phyloP scores from a whole-genome alignment of 176 grass and related monocot species.

The Sorghum bicolor region Sorghum_bicolor_NCBIv3 NC_012878.2:50018001-50018500 shows the following conservation, averaged over 20 bases:
- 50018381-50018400: conserved; percentile 13
- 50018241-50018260: background rate
- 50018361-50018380: background rate
- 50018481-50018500: conserved; percentile 89
- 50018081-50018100: background rate
- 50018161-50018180: background rate
- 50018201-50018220: background rate
- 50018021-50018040: no score
- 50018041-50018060: no score
- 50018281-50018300: background rate
- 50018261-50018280: background rate
- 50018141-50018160: background rate
- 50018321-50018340: background rate
- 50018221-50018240: background rate
- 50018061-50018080: no score
- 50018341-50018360: conserved; percentile 19
- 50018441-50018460: conserved; percentile 12
- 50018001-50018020: no score
- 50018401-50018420: background rate
- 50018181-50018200: background rate
- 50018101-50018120: background rate
- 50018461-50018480: conserved; percentile 4
- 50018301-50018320: background rate
- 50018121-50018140: background rate
- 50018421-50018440: conserved; percentile 7